Evolutionary conservation across 2,329 filamentous ascomycete species (phyloP), one percentile per base, ranked within the genome.

Genomic region (Mycosphaerelloides madeirae): DNA sequence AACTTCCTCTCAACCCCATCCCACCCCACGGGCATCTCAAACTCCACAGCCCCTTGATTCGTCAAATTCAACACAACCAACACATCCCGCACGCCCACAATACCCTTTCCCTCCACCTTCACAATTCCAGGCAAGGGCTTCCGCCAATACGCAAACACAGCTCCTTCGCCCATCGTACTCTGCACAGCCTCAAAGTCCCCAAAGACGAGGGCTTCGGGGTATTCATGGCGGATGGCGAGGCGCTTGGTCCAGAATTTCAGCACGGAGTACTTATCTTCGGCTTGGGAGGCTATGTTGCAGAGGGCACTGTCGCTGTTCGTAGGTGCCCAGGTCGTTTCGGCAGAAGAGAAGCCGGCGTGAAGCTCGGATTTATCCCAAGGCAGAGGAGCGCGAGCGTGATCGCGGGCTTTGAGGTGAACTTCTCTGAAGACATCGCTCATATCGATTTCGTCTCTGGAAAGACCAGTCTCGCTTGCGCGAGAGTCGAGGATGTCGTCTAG

Each of bases 321-420:
- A 1, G 50, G 52, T 18, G 50, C 48, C 54, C 54, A 57, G n/a
- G 39, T 49, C 19, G 52, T 31, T 3, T 20, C 31, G 28, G 29
- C 36, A 11, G 44, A 36, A 2, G 54, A 80, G 66, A 86, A 86
- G 2, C 83, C 83, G 0, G 77, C 80, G 50, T 81, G 72, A 0
- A 66, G 66, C 13, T 44, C 46, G 9, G 37, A 25, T 4, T 43
- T 9, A 7, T 9, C 35, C 48, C 51, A 54, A 2, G 51, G 43
- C 12, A 54, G 33, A 22, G 51, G 50, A 31, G 42, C 79, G 34
- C 84, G 73, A 7, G 78, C 80, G 62, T 88, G 85, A 64, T 88
- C 85, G 25, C 84, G 62, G 4, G 76, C 79, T 61, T 80, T 80
- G 52, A 72, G 69, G 48, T 77, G 76, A 52, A 81, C 67, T 31